Conservation (phyloP, 768 basidiomycete species). For the Clitopilus passeckerianus region DNA sequence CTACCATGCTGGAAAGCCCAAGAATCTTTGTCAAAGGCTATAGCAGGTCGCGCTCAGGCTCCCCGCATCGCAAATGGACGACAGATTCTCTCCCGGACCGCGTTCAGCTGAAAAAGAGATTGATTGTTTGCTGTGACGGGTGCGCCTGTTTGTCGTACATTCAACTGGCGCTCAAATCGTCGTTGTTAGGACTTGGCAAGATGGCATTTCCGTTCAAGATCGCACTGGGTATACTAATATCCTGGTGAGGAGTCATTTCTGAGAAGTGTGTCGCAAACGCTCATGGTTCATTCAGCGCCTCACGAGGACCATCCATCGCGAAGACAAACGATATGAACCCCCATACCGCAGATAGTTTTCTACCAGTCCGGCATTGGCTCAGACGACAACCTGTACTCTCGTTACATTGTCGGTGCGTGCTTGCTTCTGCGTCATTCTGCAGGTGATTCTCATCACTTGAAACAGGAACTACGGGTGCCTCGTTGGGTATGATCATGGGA, state of each 20-base stretch:
- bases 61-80: constrained; percentile 21
- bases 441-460: constrained; percentile 1
- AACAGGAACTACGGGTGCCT: constrained; percentile 58
- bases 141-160: constrained; percentile 20
- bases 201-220: constrained; percentile 42
- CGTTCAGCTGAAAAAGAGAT: constrained; percentile 41
- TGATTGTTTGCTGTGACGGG: constrained; percentile 78
- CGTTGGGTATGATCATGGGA: constrained; percentile 41
- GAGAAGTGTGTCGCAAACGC: too few relatives aligned
- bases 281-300: constrained; percentile 34
- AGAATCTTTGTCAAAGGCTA: constrained; percentile 15
- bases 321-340: constrained; percentile 36
- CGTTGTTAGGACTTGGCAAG: constrained; percentile 62
- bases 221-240: constrained; percentile 53
- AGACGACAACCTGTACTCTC: constrained; percentile 50
- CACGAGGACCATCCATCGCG: constrained; percentile 44
- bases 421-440: neutral
- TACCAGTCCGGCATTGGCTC: constrained; percentile 62
- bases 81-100: constrained; percentile 23
- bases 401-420: constrained; percentile 52
- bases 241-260: constrained; percentile 29
- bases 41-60: constrained; percentile 6
- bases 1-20: neutral
- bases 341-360: constrained; percentile 58
- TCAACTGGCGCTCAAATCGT: neutral